Conservation (phyloP, 192 early-diverging fungal species). For the Mortierella alpina region DNA sequence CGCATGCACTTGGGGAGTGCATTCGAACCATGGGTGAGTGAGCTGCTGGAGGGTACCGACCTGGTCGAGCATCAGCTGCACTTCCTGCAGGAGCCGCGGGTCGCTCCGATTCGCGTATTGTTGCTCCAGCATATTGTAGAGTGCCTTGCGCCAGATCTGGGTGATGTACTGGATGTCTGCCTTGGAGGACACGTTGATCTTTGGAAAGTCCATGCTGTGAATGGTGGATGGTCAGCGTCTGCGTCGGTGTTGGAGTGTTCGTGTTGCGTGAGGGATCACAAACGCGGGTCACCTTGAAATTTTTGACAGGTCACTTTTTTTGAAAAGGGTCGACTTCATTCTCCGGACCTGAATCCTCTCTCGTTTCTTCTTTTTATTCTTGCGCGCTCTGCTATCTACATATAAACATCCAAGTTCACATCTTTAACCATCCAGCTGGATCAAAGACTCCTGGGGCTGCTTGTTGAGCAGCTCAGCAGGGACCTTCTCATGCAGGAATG, state of each 20-base stretch:
- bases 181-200: slow-evolving; percentile 50
- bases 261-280: too few species aligned
- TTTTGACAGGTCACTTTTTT: neutral
- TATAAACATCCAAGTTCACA: neutral
- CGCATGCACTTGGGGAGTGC: neutral
- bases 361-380: neutral
- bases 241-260: too few species aligned
- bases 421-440: slow-evolving; percentile 42
- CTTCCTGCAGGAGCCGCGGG: slow-evolving; percentile 12
- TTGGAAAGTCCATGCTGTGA: slow-evolving; percentile 36
- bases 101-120: slow-evolving; percentile 8
- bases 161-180: slow-evolving; percentile 46
- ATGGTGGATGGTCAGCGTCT: neutral
- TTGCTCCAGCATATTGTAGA: slow-evolving; percentile 12
- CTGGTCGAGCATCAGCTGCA: slow-evolving; percentile 27
- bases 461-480: slow-evolving; percentile 37
- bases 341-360: too few species aligned
- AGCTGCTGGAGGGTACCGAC: neutral
- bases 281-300: neutral
- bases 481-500: slow-evolving; percentile 56
- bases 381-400: neutral
- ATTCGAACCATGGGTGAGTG: neutral
- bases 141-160: slow-evolving; percentile 20
- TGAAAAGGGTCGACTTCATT: too few species aligned
- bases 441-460: slow-evolving; percentile 35